Base-by-base conservation (phyloP, 495 filamentous ascomycete species). In the Podospora sp. region DNA sequence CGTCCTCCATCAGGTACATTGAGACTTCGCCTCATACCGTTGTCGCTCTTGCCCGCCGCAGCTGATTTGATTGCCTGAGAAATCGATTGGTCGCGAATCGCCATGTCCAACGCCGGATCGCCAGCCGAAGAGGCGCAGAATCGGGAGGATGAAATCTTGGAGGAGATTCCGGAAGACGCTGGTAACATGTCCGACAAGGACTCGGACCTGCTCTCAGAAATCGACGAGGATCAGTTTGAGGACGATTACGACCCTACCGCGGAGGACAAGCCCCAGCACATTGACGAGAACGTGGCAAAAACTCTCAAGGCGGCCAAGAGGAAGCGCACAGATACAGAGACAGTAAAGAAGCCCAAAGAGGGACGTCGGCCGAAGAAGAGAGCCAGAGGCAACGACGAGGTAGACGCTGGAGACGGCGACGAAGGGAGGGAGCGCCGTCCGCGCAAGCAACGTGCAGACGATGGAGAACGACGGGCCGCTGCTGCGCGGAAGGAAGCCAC, bases 221-320 rank as follows among this genome's bases (percentile, higher is more conserved):
- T 99, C 71, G 96, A 98, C 77, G 95, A 98, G 75, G 90, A 90
- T 55, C 89, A 96, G 75, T 97, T 99, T 78, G 91, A 59, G 25
- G 56, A 83, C 55, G 88, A 97, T 70, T 97, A 97, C 78, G 92
- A 97, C 72, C 91, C 90, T 0, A 85, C 84, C 63, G 87, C 94
- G 71, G 90, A 94, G 61, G 91, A 94, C 68, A 87, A 89, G 35
- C 89, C 89, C 11, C 85, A 95, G 27, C 89, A 91, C 20, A 92
- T 98, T 66, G 96, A 98, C 71, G 92, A 96, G 68, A 91, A 92
- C 59, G 92, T 92, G 46, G 84, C 95, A 63, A 81, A 80, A 59
- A 90, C 89, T 22, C 76, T 96, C 46, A 87, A 86, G 68, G 82
- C 85, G 6, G 86, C 92, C 71, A 97, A 94, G 81, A 88, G 94